phyloP scores from a whole-genome alignment of 1,284 basidiomycete genomes.

The Ceratobasidium sp. region DNA sequence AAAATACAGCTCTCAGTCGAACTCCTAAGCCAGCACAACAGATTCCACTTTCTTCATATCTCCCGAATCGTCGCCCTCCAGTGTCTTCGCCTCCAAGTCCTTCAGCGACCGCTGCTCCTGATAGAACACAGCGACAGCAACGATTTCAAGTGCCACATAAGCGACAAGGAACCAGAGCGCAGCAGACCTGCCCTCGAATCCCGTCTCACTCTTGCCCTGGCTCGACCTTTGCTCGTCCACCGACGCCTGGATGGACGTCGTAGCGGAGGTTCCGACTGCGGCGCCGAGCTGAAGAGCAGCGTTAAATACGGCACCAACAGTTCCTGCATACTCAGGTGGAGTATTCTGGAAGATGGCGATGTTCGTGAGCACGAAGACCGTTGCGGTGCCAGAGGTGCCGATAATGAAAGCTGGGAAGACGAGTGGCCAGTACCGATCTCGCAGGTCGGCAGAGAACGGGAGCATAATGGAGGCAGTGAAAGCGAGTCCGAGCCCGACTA shows the following conservation, averaged over 20 bases:
- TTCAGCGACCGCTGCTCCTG: too few species aligned
- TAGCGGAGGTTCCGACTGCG: constrained; percentile 42
- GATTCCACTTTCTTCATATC: too few species aligned
- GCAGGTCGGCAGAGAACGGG: constrained; percentile 57
- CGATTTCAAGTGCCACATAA: constrained; percentile 27
- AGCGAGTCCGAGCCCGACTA: constrained; percentile 59
- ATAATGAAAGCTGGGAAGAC: constrained; percentile 63
- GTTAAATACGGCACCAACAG: constrained; percentile 49
- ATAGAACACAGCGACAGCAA: constrained; percentile 37
- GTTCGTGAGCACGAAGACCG: constrained; percentile 35
- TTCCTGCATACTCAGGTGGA: constrained; percentile 46
- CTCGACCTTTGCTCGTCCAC: constrained; percentile 25
- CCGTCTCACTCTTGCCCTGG: background rate
- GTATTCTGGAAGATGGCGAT: constrained; percentile 40
- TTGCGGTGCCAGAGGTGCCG: constrained; percentile 19
- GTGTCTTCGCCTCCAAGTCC: background rate
- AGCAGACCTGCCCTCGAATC: constrained; percentile 42
- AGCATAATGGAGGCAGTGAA: constrained; percentile 61
- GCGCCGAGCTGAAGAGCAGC: constrained; percentile 47
- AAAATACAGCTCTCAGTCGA: too few species aligned
- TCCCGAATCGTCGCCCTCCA: too few species aligned
- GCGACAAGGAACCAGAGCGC: constrained; percentile 48
- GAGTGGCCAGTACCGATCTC: constrained; percentile 62
- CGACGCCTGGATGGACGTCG: constrained; percentile 42
- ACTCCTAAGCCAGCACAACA: too few species aligned